Percentiles rank a stretch among this genome's conserved stretches.
phyloP scores from a whole-genome alignment of 768 basidiomycete genomes.

The Auricularia auricula-judae region DNA sequence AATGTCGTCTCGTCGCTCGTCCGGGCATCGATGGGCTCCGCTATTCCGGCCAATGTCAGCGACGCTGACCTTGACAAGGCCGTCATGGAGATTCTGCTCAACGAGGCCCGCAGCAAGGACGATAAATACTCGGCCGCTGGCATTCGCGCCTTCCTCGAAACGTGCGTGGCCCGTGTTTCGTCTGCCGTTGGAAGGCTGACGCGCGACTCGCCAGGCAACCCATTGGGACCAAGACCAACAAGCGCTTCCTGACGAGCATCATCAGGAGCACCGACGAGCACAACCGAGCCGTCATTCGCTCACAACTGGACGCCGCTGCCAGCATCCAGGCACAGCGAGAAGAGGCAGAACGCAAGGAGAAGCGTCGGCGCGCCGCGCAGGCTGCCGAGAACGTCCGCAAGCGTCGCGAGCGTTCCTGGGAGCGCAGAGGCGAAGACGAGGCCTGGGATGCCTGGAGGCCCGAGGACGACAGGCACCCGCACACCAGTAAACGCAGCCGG shows the following conservation, averaged over 20 bases:
- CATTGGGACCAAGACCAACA: constrained; percentile 56
- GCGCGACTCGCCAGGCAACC: neutral
- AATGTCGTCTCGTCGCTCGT: constrained; percentile 78
- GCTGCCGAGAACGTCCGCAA: constrained; percentile 55
- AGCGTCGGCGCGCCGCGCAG: constrained; percentile 59
- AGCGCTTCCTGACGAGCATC: constrained; percentile 41
- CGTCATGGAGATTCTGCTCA: constrained; percentile 84
- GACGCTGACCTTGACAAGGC: constrained; percentile 87
- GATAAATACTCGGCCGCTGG: constrained; percentile 64
- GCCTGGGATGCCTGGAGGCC: constrained; percentile 15
- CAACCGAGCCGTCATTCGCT: constrained; percentile 59
- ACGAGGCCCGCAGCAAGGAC: constrained; percentile 88
- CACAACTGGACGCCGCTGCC: constrained; percentile 21
- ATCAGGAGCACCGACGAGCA: constrained; percentile 94
- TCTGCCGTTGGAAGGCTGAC: too few relatives aligned
- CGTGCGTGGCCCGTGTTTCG: constrained; percentile 23
- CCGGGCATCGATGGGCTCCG: constrained; percentile 64
- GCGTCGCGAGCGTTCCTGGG: constrained; percentile 26
- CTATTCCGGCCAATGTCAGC: constrained; percentile 43
- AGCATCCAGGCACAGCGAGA: constrained; percentile 13
- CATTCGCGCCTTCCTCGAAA: constrained; percentile 60
- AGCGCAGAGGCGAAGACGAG: constrained; percentile 6
- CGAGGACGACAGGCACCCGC: constrained; percentile 8
- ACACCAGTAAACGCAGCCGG: constrained; percentile 14
- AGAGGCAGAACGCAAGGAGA: constrained; percentile 11